phyloP scores from a whole-genome alignment of 208 protist species.

The Leishmania guyanensis region DNA sequence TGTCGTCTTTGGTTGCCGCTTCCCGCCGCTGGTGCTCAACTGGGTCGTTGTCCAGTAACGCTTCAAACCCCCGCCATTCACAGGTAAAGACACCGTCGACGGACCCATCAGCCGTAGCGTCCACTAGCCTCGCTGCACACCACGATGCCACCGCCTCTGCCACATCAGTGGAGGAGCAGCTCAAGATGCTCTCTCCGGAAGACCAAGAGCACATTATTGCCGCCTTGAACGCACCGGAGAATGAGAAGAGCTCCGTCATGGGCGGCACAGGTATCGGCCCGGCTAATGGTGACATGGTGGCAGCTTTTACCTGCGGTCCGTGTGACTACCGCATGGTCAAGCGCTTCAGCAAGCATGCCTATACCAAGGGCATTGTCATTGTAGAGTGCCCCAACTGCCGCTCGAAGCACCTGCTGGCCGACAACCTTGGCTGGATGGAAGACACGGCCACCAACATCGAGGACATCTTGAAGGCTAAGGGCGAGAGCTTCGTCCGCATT shows the following conservation, averaged over 20 bases:
- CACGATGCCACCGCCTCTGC: constrained; percentile 1
- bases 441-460: constrained; percentile 82
- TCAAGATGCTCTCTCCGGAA: constrained; percentile 51
- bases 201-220: constrained; percentile 68
- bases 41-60: not conserved
- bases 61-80: not conserved
- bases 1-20: not conserved
- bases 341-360: constrained; percentile 90
- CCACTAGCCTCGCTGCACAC: constrained; percentile 2
- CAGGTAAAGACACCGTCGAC: not conserved
- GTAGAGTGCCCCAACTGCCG: constrained; percentile 88
- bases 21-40: constrained; percentile 8
- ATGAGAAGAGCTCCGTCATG: constrained; percentile 65
- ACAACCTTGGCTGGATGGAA: constrained; percentile 92
- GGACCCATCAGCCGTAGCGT: not conserved
- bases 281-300: constrained; percentile 81
- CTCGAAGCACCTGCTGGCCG: constrained; percentile 88
- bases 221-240: constrained; percentile 52
- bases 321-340: constrained; percentile 91
- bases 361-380: constrained; percentile 93
- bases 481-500: constrained; percentile 71
- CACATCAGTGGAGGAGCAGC: constrained; percentile 34
- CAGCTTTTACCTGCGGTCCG: constrained; percentile 86
- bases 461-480: constrained; percentile 78
- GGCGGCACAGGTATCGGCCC: constrained; percentile 82